Evolutionary conservation across 2,329 filamentous ascomycete species (phyloP), one percentile per base, ranked within the genome.

Genomic region (Microdochium nivale): DNA sequence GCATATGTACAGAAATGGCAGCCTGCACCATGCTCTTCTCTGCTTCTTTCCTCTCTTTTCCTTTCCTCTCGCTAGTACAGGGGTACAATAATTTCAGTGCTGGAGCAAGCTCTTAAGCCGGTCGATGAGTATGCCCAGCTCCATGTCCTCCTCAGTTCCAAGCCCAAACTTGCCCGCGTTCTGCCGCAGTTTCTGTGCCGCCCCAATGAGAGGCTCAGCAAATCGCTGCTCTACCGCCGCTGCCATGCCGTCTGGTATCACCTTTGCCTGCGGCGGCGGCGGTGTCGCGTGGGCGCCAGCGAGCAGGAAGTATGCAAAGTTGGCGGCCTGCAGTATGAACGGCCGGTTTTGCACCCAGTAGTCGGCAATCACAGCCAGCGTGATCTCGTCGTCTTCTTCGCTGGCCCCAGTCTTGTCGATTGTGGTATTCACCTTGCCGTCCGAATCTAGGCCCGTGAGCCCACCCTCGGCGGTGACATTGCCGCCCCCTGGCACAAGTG

Each of bases 281-380:
- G 40, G 16, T 19, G 16, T 44, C 23, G 40, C 3, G 21, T 24
- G 5, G 62, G 73, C 76, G 21, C 65, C 67, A 33, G 67, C 67
- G 59, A 79, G 76, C 21, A 84, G 65, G 56, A 84, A 80, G 50
- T 79, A 72, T 8, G 77, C 74, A 62, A 86, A 83, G 58, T 84
- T 85, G 53, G 77, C 76, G 0, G 77, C 77, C 57, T 84, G 79
- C 55, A 84, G 67, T 50, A 84, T 69, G 54, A 84, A 79, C 2
- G 76, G 68, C 49, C 72, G 71, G 48, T 77, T 77, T 55, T 73
- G 70, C 13, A 62, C 62, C 71, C 79, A 77, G 57, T 78, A 79
- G 24, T 82, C 75, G 35, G 72, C 60, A 32, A 83, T 56, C 1
- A 72, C 70, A 4, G 69, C 65, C 2, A 64, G 56, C 23, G 70